Evolutionary conservation across 306 rosid species (phyloP), one percentile per base, ranked within the genome.

Genomic region (Castanospermum australe): DNA sequence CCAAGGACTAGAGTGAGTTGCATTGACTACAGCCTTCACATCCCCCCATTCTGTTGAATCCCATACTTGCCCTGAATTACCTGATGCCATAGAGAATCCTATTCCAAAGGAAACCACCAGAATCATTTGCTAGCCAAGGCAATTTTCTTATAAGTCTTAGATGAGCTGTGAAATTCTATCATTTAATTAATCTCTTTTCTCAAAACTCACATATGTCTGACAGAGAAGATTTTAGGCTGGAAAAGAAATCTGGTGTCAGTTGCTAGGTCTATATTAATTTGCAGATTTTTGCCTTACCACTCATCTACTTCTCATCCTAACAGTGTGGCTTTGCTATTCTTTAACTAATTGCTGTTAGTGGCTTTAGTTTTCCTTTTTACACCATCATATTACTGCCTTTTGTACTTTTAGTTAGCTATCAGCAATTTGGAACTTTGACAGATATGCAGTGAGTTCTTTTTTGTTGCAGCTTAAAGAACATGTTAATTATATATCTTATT

Each of bases 391-490:
- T 36, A 12, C 65, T 56, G 24, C 50, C 81, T 11, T 57, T 62
- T 66, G 33, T 70, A 22, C 66, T 41, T 71, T 83, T 61, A 36
- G 39, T 69, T 69, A 63, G 75, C 65, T 57, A n/a, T 79, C 30
- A 44, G 55, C 71, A 51, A 20, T 79, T 62, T 88, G 75, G 44
- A 67, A 71, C 74, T 81, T 64, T 38, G 79, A 77, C 56, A 72
- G 73, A 75, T 76, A 76, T 73, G 28, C 73, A 62, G 62, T 84
- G 62, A 28, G 38, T 60, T 78, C 33, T 84, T 87, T 84, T 83
- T 55, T 79, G 67, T 87, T 87, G 85, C 96, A 95, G 99, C 72
- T 56, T 47, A 87, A 71, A 57, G 81, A 44, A 84, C 89, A 67
- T 68, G 83, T 87, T 68, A 74, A 79, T 66, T 83, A 83, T 80